Conservation (phyloP, 306 rosid species). For the Psophocarpus tetragonolobus region DNA sequence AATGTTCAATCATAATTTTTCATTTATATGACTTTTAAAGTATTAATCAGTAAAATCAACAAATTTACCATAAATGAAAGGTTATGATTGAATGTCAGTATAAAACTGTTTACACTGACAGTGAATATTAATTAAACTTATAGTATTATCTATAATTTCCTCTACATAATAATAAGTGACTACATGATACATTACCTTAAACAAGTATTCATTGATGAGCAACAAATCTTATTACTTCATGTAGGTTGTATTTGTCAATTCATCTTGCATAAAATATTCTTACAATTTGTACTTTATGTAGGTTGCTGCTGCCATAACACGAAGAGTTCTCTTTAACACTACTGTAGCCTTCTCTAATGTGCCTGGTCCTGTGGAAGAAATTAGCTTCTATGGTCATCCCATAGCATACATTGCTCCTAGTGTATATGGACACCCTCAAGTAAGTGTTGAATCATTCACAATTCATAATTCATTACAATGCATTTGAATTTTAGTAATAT, state of each 20-base stretch:
- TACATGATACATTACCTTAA: not conserved
- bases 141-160: too few relatives aligned
- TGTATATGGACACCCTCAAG: conserved; percentile 76
- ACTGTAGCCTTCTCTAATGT: conserved; percentile 59
- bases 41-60: too few relatives aligned
- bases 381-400: conserved; percentile 64
- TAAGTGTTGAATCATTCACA: conserved; percentile 26
- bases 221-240: not conserved
- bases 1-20: too few relatives aligned
- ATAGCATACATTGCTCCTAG: conserved; percentile 55
- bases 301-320: conserved; percentile 49
- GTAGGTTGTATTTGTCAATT: too few relatives aligned
- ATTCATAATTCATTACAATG: not conserved
- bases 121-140: too few relatives aligned
- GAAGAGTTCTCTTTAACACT: conserved; percentile 47
- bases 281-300: conserved; percentile 11
- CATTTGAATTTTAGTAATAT: too few relatives aligned
- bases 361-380: conserved; percentile 65
- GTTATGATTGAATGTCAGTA: too few relatives aligned
- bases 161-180: not conserved
- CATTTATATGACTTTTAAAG: too few relatives aligned
- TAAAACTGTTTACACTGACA: too few relatives aligned
- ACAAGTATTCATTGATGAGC: not conserved
- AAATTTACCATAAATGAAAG: too few relatives aligned
- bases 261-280: not conserved